A percentile compares a stretch with the other conserved stretches of the same genome.
Conservation (phyloP, 2,329 filamentous ascomycete species). For the Hymenotorrendiella dingleyae region DNA sequence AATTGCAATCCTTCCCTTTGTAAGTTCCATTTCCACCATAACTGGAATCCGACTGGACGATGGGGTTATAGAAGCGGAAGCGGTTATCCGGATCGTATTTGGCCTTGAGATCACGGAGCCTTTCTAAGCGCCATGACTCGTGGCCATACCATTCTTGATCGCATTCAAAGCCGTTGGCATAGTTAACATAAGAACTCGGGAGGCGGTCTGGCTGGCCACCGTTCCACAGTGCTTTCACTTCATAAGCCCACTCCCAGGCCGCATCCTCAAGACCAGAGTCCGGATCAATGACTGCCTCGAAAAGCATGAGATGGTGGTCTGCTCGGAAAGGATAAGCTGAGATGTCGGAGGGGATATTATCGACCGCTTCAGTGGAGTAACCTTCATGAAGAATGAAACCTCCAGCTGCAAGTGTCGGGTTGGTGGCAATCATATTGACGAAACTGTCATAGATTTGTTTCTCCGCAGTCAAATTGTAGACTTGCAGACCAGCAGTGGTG, state of each 20-base stretch:
- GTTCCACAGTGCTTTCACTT: slow-evolving; percentile 1
- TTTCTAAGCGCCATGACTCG: slow-evolving; percentile 4
- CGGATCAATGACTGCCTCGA: background rate
- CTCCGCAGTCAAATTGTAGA: slow-evolving; percentile 3
- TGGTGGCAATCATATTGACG: background rate
- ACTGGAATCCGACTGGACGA: too few relatives aligned
- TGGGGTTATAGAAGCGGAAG: slow-evolving; percentile 4
- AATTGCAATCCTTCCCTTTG: too few relatives aligned
- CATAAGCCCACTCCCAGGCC: background rate
- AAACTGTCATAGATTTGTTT: background rate
- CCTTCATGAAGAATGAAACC: background rate
- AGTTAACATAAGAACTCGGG: slow-evolving; percentile 5
- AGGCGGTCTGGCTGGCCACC: background rate
- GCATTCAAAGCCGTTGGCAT: slow-evolving; percentile 1
- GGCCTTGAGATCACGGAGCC: slow-evolving; percentile 1
- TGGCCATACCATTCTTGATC: background rate
- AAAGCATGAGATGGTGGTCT: slow-evolving; percentile 1
- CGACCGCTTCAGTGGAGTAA: background rate
- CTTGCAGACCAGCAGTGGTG: background rate
- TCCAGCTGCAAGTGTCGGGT: background rate
- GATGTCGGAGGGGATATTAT: background rate
- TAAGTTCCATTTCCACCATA: too few relatives aligned
- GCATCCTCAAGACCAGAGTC: background rate
- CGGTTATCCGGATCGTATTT: background rate
- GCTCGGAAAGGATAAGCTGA: slow-evolving; percentile 4